Percentiles rank a stretch among this genome's conserved stretches.
Evolutionary conservation across 2,329 filamentous ascomycete species (phyloP).

Genomic region (Talaromyces sp.): DNA sequence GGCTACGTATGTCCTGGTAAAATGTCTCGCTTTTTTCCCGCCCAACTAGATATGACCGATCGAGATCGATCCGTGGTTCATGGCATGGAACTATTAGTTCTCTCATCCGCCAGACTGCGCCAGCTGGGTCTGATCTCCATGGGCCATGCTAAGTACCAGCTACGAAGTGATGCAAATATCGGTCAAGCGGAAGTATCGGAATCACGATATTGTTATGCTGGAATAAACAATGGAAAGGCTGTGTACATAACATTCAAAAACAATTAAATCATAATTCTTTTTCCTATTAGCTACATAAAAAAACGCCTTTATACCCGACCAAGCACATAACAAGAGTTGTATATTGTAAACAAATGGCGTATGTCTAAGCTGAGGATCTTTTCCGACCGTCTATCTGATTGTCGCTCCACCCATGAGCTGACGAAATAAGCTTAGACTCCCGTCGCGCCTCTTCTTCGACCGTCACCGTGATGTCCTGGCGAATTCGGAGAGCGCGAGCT

Average conservation of each 20-base stretch:
- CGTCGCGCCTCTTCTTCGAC: constrained; percentile 14
- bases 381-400: neutral
- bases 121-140: neutral
- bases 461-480: constrained; percentile 36
- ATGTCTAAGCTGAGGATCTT: neutral
- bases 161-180: neutral
- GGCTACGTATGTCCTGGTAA: neutral
- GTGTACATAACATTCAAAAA: neutral
- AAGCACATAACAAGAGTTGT: neutral
- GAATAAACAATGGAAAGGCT: neutral
- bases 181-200: neutral
- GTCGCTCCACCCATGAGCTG: neutral
- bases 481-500: constrained; percentile 32
- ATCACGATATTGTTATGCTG: too few relatives aligned
- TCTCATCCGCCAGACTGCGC: too few relatives aligned
- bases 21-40: neutral
- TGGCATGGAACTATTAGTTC: neutral
- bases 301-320: neutral
- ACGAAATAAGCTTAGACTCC: neutral
- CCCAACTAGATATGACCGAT: neutral
- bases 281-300: neutral
- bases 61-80: neutral
- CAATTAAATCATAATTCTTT: neutral
- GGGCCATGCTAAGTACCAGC: neutral
- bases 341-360: neutral